phyloP scores from a whole-genome alignment of 2,329 filamentous ascomycete species.

The Aspergillus sp. region DNA sequence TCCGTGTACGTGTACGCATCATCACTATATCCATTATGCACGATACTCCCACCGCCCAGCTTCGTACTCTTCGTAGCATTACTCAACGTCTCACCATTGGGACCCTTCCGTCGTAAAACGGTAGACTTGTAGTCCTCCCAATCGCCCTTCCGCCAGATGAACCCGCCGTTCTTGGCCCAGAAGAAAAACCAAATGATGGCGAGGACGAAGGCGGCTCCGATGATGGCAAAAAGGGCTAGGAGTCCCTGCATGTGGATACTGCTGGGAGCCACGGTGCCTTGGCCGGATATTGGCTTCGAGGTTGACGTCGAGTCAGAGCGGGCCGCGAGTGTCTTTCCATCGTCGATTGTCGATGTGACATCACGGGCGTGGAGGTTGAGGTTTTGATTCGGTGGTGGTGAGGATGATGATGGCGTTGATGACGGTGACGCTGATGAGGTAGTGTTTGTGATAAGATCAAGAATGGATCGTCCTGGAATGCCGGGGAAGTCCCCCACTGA shows the following conservation, averaged over 20 bases:
- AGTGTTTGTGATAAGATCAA: slow-evolving; percentile 6
- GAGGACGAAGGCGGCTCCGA: slow-evolving; percentile 71
- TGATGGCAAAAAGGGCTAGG: slow-evolving; percentile 79
- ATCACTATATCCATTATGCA: slow-evolving; percentile 62
- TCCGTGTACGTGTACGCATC: slow-evolving; percentile 51
- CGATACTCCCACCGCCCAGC: slow-evolving; percentile 77
- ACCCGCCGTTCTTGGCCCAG: slow-evolving; percentile 94
- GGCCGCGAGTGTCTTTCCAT: slow-evolving; percentile 22
- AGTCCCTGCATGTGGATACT: slow-evolving; percentile 56
- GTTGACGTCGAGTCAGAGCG: slow-evolving; percentile 20
- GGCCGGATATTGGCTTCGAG: slow-evolving; percentile 18
- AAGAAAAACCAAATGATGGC: slow-evolving; percentile 95
- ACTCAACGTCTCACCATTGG: slow-evolving; percentile 79
- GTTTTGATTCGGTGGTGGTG: slow-evolving; percentile 1
- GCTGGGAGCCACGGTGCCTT: slow-evolving; percentile 36
- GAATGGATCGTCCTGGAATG: slow-evolving; percentile 15
- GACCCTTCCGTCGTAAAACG: slow-evolving; percentile 80
- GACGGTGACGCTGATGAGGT: background rate
- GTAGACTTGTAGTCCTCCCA: slow-evolving; percentile 99
- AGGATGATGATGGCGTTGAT: slow-evolving; percentile 4
- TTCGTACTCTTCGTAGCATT: slow-evolving; percentile 78
- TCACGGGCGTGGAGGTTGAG: background rate
- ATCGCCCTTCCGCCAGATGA: slow-evolving; percentile 76
- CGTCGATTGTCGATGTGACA: slow-evolving; percentile 14
- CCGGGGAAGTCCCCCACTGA: slow-evolving; percentile 17